Evolutionary conservation across 2,329 filamentous ascomycete species (phyloP), one percentile per base, ranked within the genome.

Genomic region (Raffaelea ambrosiae): DNA sequence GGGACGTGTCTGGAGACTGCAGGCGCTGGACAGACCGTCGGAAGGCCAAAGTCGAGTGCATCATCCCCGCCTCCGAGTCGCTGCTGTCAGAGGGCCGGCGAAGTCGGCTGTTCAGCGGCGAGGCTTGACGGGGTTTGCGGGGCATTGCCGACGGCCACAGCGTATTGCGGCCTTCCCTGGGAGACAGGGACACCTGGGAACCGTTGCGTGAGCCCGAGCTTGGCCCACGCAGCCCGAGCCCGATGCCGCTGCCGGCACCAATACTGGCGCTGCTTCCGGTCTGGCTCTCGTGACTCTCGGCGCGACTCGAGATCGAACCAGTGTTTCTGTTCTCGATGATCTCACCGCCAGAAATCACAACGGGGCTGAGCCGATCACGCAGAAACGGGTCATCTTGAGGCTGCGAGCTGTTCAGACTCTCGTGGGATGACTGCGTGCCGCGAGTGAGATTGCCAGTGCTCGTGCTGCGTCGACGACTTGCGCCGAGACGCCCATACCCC

Each of bases 401-500:
- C 44, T 64, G 61, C 23, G 62, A 66, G 51, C 66, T 73, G 13
- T 62, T 57, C 36, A 74, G 59, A 45, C 71, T 77, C 41, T 81
- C 75, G 49, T 75, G 73, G 0, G 76, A 77, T 4, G 70, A 66
- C 45, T 64, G 68, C 22, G 14, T 14, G 35, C 67, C 72, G n/a
- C 69, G 69, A 3, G 63, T 61, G 21, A 68, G 55, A 51, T 71
- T 76, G 8, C 72, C 66, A 19, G 71, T 67, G 57, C 78, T 83
- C 50, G 75, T 78, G 57, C 81, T 88, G 47, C 84, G 77, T 26
- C 83, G 76, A 49, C 81, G 77, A 19, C 26, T 70, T 58, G 73
- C 68, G 3, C 81, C 80, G 48, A 87, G 71, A 48, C 76, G 77
- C 1, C 84, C 84, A 58, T 91, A 90, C 1, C 85, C 85, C 67